Evolutionary conservation across 805 yeast genomes (phyloP), one percentile per base, ranked within the genome.

Genomic region (Isabelozyma rhagii): DNA sequence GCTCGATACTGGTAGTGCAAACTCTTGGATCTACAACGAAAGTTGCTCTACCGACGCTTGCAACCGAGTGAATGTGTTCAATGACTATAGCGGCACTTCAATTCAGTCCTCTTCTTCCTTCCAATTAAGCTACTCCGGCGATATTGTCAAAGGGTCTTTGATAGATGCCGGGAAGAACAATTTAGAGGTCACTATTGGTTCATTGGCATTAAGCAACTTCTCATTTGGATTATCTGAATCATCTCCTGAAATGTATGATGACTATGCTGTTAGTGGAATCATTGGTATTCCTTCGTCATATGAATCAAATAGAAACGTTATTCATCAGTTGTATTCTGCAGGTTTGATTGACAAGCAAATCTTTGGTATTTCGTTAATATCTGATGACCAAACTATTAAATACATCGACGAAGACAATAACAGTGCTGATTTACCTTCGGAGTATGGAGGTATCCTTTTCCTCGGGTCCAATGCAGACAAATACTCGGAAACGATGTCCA

Each of bases 1-100:
- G 15, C 65, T 84, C 14, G 89, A 84, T 62, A 84, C 89, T 0
- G 89, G 87, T 6, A 81, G 86, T 27, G 82, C 83, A 14, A 78
- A 82, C 50, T 60, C 82, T 2, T 84, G 89, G 89, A 72, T 84
- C 3, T 83, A 81, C 59, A 82, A 80, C 44, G 61, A 71, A 1
- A 63, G 75, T 39, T 84, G 89, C 66, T 61, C 66, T 1, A 72
- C 56, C 5, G 51, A 55, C 8, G 69, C 80, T 0, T 84, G 88
- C 55, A 46, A 59, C 2, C 58, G 58, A 34, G 51, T 69, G 21
- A 49, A 50, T 28, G 58, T 53, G 52, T 64, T 77, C 25, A 45
- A 53, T 45, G 60, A 59, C 46, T 46, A 55, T 14, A 41, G 59
- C 9, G 29, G 60, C 3, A 40, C 47, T 1, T 41, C 55, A 1